These are phyloP conservation scores for Epithele typhae DNA, from an alignment of 768 basidiomycete genomes.

Conservation along the genomic window DNA sequence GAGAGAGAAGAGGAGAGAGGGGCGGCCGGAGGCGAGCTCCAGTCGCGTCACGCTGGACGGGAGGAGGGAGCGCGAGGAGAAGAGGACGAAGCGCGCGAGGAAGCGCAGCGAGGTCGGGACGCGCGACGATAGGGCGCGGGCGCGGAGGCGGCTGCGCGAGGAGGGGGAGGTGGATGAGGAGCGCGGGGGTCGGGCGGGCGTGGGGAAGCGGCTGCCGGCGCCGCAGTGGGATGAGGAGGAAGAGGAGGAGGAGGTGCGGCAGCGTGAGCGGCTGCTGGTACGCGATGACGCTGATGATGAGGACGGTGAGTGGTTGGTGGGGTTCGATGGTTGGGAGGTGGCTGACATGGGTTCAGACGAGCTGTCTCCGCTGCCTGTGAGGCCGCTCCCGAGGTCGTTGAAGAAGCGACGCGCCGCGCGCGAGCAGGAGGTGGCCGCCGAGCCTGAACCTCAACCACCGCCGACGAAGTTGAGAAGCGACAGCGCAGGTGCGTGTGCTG, in stretches of 20 bases:
- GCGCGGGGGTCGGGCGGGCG: conserved; percentile 6
- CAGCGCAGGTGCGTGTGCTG: not conserved
- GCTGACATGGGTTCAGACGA: not conserved
- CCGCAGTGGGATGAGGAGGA: too few relatives aligned
- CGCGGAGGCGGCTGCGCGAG: conserved; percentile 5
- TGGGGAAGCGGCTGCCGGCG: not conserved
- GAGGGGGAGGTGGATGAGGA: conserved; percentile 7
- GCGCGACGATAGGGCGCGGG: conserved; percentile 7
- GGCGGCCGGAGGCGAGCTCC: conserved; percentile 17
- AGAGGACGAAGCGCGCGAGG: conserved; percentile 12
- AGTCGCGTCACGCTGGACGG: conserved; percentile 22
- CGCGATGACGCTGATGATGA: conserved; percentile 12
- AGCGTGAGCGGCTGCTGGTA: conserved; percentile 8
- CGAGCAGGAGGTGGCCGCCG: not conserved
- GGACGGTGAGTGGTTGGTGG: conserved; percentile 7
- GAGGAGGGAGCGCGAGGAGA: conserved; percentile 6
- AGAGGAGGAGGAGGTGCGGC: not conserved
- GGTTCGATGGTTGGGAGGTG: not conserved
- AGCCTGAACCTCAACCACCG: conserved; percentile 1
- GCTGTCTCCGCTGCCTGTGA: not conserved
- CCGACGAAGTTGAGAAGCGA: conserved; percentile 1
- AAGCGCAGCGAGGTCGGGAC: conserved; percentile 11
- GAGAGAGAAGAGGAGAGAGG: conserved; percentile 6
- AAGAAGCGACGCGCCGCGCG: too few relatives aligned
- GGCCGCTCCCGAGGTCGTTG: not conserved